Base-by-base conservation (phyloP, 805 yeast species). In the Yarrowia yakushimensis region DNA sequence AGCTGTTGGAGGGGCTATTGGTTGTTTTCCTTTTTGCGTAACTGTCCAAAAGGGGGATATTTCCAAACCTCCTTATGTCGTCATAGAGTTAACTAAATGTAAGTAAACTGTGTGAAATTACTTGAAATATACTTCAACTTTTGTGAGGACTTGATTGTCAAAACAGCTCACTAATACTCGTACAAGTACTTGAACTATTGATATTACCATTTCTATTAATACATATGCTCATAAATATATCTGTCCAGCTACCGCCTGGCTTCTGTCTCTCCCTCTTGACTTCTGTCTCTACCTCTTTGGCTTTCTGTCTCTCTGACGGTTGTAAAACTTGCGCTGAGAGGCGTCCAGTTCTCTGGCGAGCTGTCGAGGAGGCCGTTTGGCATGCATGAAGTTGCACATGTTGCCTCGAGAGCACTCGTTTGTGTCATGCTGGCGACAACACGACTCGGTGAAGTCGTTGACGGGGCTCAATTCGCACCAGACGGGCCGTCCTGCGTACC, bases 351-450 rank as follows among this genome's bases (percentile, higher is more conserved):
- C 78, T 5, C 67, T 70, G 48, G 78, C 72, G 28, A 85, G 69
- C 13, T 72, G 76, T 7, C 69, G 69, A 2, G 81, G 70, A 0
- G 96, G 90, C 37, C 79, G 73, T 67, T 85, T 78, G 2, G 86
- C 79, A 72, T 92, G 98, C 82, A 90, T 87, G 73, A 88, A 91
- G 73, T 92, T 92, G 74, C 98, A 92, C 69, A 82, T 81, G 31
- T 85, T 88, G 1, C 91, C 93, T 70, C 97, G 80, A n/a, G 79
- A 81, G 71, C 98, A 92, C 13, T 75, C 76, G 23, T 78, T 74
- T 1, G 78, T 73, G 37, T 85, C 89, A 69, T 86, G 86, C 43
- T 87, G 87, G 41, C 89, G 78, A 70, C 98, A 92, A 62, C 83
- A 79, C 12, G 96, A 87, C 62, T 86, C 94, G 46, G 79, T 77